Evolutionary conservation across 1,284 basidiomycete species (phyloP), one percentile per base, ranked within the genome.

Genomic region (Marasmius tenuissimus): DNA sequence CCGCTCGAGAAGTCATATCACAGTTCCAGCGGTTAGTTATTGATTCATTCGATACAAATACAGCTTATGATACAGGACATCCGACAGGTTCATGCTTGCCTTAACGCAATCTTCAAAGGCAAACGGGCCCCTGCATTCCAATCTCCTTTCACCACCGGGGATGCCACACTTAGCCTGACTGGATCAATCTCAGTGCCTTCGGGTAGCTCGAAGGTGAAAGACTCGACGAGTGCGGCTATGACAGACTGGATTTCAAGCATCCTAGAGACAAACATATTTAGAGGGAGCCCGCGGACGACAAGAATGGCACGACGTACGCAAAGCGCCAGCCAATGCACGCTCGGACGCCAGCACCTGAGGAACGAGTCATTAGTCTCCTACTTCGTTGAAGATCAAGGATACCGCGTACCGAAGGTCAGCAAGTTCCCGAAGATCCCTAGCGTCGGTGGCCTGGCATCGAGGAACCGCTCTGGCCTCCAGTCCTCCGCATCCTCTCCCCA

Each of bases 401-500:
- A 20, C 37, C 8, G 33, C 60, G 55, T 34, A 61, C 53, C 55
- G 42, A 62, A 62, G 10, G 61, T 55, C 57, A 62, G 47, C n/a
- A 68, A n/a, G 49, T 67, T 67, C 5, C 59, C 62, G 39, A 61
- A 61, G 38, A 68, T 53, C 14, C 67, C 67, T 7, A 68, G 12
- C 10, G 42, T 48, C 16, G 49, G 57, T 39, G 53, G 64, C 18
- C 54, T 58, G 9, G 61, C 27, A 11, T 27, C 42, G 12, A 68
- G 33, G 35, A 62, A 68, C 12, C 68, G 57, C 20, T 64, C 59
- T 16, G 68, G 68, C 34, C 64, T 63, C 65, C 65, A 69, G 11
- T 64, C 62, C 10, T 63, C 47, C n/a, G 62, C 59, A 34, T 63
- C 62, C 12, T 55, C 56, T 6, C 62, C 62, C 62, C 66, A 69